phyloP scores from a whole-genome alignment of 164 flowering plant species.

The Tetrastigma voinierianum region DNA sequence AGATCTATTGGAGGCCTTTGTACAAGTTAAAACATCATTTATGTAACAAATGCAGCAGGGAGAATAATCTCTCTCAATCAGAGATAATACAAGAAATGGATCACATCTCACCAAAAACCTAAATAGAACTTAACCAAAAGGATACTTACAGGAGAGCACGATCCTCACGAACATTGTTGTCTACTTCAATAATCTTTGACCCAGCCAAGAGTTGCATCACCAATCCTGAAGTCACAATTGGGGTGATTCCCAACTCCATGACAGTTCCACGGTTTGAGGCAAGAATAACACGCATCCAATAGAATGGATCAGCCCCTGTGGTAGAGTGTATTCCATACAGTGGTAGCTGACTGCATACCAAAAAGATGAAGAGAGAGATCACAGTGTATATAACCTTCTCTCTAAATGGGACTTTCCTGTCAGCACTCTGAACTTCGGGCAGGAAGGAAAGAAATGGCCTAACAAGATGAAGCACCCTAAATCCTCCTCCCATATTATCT shows the following conservation, averaged over 20 bases:
- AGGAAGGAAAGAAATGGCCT: conserved; percentile 62
- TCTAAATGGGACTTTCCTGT: conserved; percentile 57
- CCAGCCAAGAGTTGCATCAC: conserved; percentile 79
- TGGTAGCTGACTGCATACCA: conserved; percentile 77
- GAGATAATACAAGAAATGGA: background rate
- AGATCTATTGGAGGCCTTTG: too few species aligned
- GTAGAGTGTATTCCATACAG: conserved; percentile 74
- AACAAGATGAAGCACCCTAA: conserved; percentile 64
- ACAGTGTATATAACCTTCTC: conserved; percentile 74
- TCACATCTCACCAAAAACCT: background rate
- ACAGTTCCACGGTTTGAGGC: conserved; percentile 77
- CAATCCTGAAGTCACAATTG: conserved; percentile 72
- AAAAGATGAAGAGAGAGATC: conserved; percentile 57
- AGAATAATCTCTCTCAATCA: too few species aligned
- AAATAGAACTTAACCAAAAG: background rate
- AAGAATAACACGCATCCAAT: conserved; percentile 77
- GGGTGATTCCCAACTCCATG: conserved; percentile 80
- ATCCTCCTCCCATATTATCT: conserved; percentile 57
- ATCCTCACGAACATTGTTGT: conserved; percentile 71
- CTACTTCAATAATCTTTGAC: conserved; percentile 69
- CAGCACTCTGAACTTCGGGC: conserved; percentile 63
- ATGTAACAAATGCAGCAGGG: too few species aligned
- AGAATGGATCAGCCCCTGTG: conserved; percentile 70
- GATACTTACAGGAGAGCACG: conserved; percentile 66
- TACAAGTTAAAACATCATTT: too few species aligned